Evolutionary conservation across 1,284 basidiomycete species (phyloP), one percentile per base, ranked within the genome.

Genomic region (Tilletia indica): DNA sequence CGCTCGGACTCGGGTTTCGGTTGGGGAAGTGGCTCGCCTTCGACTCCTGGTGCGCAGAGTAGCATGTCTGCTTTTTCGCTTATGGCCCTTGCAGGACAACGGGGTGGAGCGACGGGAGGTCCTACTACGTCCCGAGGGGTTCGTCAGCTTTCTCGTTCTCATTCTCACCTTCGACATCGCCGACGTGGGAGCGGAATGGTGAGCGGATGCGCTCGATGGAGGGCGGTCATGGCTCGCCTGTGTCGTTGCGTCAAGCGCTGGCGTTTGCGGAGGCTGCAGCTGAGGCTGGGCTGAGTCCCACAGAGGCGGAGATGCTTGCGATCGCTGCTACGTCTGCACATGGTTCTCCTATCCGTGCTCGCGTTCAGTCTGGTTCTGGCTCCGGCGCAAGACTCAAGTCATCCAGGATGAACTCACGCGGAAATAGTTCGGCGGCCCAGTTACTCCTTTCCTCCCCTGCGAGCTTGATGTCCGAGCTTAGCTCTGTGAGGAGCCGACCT

Each of bases 191-290:
- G 51, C 51, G 51, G 42, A 8, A 45, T 45, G 9, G 14, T 45
- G 42, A 45, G 6, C 42, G 42, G 42, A 45, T 45, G 42, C 42
- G 42, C 42, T 45, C 42, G 42, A 9, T 14, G 19, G 16, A 11
- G 6, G 51, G 6, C n/a, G 51, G 16, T 25, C 21, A 8, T 19
- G 51, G 12, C 6, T n/a, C 51, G 51, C 51, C 12, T 25, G 51
- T 54, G 11, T n/a, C 51, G 4, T n/a, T 6, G 11, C 51, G 51
- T 8, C 51, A 54, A 4, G 51, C 51, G 51, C 16, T 54, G 16
- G 51, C 51, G n/a, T 54, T 54, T 54, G 51, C 51, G 21, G 51
- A 54, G 51, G 51, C 51, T 11, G 51, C 51, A 6, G 51, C 51
- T 54, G 51, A 19, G 51, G 51, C 51, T 1, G 51, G 51, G 21